phyloP scores from a whole-genome alignment of 345 rosid species.

The Microthlaspi erraticum region DNA sequence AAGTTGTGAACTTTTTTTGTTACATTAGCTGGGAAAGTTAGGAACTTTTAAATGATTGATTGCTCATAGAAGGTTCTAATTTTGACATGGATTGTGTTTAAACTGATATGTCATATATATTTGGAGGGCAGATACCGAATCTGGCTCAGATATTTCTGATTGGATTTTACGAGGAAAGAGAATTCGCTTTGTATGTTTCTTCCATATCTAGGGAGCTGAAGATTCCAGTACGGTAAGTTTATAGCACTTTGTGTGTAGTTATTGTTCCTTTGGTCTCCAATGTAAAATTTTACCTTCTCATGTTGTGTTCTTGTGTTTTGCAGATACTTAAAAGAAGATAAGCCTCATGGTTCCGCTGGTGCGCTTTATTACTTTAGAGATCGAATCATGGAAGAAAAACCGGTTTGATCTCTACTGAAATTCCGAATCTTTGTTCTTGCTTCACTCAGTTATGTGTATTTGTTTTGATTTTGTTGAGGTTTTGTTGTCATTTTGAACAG shows the following conservation, averaged over 20 bases:
- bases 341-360: slow-evolving; percentile 90
- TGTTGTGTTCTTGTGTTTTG: slow-evolving; percentile 37
- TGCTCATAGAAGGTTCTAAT: slow-evolving; percentile 5
- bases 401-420: slow-evolving; percentile 48
- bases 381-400: slow-evolving; percentile 76
- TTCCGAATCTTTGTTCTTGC: not conserved
- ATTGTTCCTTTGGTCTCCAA: not conserved
- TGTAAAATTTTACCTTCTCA: not conserved
- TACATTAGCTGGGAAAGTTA: not conserved
- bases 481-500: slow-evolving; percentile 43
- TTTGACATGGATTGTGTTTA: slow-evolving; percentile 10
- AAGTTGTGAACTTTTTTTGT: slow-evolving; percentile 2
- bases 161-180: slow-evolving; percentile 86
- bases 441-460: slow-evolving; percentile 9
- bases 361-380: slow-evolving; percentile 76
- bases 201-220: slow-evolving; percentile 77
- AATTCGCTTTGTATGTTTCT: slow-evolving; percentile 76
- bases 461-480: slow-evolving; percentile 4
- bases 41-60: slow-evolving; percentile 10
- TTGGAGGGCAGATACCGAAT: slow-evolving; percentile 63
- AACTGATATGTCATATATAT: not conserved
- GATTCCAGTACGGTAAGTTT: slow-evolving; percentile 73
- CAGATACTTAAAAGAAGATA: slow-evolving; percentile 79
- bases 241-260: not conserved
- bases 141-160: slow-evolving; percentile 68